phyloP scores from a whole-genome alignment of 2,329 filamentous ascomycete genomes.

The Chaetomium globosum region DNA sequence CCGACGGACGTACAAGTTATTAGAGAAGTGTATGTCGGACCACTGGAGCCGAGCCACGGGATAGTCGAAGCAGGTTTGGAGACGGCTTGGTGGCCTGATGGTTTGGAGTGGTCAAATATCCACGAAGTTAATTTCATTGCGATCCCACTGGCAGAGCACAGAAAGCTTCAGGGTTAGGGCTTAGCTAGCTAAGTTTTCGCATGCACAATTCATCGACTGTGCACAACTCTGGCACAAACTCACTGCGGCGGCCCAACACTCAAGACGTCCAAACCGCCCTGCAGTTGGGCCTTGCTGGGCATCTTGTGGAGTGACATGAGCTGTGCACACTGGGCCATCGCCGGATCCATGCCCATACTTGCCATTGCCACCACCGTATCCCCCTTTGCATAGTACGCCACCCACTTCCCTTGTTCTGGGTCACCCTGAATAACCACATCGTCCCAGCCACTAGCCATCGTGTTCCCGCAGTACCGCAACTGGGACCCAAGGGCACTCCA shows the following conservation, averaged over 20 bases:
- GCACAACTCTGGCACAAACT: background rate
- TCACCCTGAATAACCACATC: conserved; percentile 80
- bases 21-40: background rate
- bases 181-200: no score
- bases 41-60: no score
- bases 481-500: conserved; percentile 93
- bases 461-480: conserved; percentile 91
- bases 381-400: conserved; percentile 84
- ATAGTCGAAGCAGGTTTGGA: background rate
- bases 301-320: conserved; percentile 82
- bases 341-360: conserved; percentile 86
- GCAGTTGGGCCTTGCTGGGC: conserved; percentile 76
- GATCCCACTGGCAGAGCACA: no score
- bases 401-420: conserved; percentile 76
- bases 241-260: conserved; percentile 46
- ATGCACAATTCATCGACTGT: no score
- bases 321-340: conserved; percentile 79
- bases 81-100: no score
- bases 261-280: conserved; percentile 61
- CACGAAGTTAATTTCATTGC: background rate
- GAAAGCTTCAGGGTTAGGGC: background rate
- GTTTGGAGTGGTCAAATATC: no score
- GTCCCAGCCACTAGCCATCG: conserved; percentile 73
- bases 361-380: conserved; percentile 88
- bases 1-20: no score